These are phyloP conservation scores for Arthrobotrys sinensis DNA, from an alignment of 2,329 filamentous ascomycete species.

Conservation along the genomic window DNA sequence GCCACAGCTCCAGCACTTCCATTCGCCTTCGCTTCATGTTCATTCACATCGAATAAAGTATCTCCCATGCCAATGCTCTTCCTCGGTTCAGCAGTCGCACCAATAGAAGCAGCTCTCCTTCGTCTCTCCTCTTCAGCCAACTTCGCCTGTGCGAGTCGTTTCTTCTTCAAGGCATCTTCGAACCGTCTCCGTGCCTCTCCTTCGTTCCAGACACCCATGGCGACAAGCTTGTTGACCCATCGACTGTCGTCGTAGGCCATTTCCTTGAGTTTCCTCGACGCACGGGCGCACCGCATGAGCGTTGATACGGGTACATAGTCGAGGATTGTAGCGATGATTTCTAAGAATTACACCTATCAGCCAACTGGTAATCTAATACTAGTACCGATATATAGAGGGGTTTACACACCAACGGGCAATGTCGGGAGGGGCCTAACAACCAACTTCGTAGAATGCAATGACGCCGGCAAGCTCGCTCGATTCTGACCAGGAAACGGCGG, in stretches of 20 bases:
- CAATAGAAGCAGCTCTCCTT: conserved; percentile 66
- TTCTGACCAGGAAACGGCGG: conserved; percentile 55
- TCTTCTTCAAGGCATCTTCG: conserved; percentile 78
- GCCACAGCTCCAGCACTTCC: conserved; percentile 66
- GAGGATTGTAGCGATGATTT: conserved; percentile 89
- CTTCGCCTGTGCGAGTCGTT: conserved; percentile 73
- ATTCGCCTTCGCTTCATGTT: conserved; percentile 65
- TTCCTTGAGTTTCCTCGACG: conserved; percentile 88
- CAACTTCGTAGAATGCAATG: conserved; percentile 42
- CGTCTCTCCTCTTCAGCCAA: conserved; percentile 67
- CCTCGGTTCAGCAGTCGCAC: conserved; percentile 63
- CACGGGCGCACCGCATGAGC: conserved; percentile 85
- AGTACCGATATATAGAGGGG: neutral
- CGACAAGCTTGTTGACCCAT: conserved; percentile 89
- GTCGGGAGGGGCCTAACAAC: conserved; percentile 53
- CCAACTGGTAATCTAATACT: neutral
- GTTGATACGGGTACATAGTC: conserved; percentile 90
- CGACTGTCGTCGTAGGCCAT: conserved; percentile 99
- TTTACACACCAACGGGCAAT: conserved; percentile 43
- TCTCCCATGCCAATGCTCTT: conserved; percentile 67
- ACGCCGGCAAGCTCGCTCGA: conserved; percentile 43
- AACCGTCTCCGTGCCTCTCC: conserved; percentile 83
- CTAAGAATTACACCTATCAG: conserved; percentile 68
- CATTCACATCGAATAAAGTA: conserved; percentile 81
- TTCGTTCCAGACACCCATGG: conserved; percentile 95